Base-by-base conservation (phyloP, 805 yeast genomes). In the Cyberlindnera mycetangii region DNA sequence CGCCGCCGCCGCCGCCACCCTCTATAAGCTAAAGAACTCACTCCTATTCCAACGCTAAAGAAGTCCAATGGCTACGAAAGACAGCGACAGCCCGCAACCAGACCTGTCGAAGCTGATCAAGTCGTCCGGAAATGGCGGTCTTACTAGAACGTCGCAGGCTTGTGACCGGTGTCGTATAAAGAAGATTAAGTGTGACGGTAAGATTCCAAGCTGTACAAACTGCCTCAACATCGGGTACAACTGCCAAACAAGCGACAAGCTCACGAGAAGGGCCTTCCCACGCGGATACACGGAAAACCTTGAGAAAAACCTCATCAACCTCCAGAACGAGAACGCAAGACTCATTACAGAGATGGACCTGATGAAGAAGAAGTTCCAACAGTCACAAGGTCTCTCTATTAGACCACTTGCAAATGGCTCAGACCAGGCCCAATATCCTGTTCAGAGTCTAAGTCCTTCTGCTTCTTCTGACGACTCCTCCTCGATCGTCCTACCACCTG, bases 151-250 rank as follows among this genome's bases (percentile, higher is more conserved):
- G 3, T 76, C 85, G 1, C 93, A 85, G 61, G 93, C 93, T 2
- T 85, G 95, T 65, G 93, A 85, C 61, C 68, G 93, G 27, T 85
- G 93, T 55, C 69, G 92, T 36, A 78, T 83, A 51, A 82, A 86
- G 53, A 85, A 85, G 64, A 83, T 84, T 50, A 80, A 81, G 51
- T 85, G 93, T 63, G 85, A 83, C 55, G 92, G 90, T 1, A 70
- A 73, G 47, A 71, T 77, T 2, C 89, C 89, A 9, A 62, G 69
- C 36, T 85, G 95, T 59, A 70, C 79, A 30, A 82, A 83, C 56
- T 85, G 93, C 58, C 65, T 68, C 28, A 76, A 76, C 49, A 78
- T 81, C 34, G 83, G 82, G 0, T 81, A 81, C 54, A 79, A 75
- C 36, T 85, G 95, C 61, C 75, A 79, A 32, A 84, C 85, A 4